phyloP scores from a whole-genome alignment of 78 protist species.

The Polysphondylium violaceum region DNA sequence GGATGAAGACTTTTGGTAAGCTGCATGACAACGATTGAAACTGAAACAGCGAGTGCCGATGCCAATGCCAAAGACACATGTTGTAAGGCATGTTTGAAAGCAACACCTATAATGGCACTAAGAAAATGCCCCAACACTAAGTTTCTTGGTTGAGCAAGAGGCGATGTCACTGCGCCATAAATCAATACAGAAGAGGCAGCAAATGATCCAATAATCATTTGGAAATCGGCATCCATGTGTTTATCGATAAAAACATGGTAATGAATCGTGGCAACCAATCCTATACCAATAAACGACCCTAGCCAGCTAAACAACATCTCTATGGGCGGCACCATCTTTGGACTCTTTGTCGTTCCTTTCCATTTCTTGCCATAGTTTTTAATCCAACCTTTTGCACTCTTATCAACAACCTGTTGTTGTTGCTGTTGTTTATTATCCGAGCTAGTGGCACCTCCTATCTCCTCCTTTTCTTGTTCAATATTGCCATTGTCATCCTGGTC shows the following conservation, averaged over 20 bases:
- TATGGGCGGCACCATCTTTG: not conserved
- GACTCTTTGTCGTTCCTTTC: not conserved
- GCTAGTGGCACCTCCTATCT: too few species aligned
- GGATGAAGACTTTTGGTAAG: conserved; percentile 76
- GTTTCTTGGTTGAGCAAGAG: conserved; percentile 86
- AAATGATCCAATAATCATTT: conserved; percentile 73
- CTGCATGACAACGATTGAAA: conserved; percentile 70
- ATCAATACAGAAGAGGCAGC: conserved; percentile 85
- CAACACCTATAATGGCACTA: conserved; percentile 70
- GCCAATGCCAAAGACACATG: conserved; percentile 5
- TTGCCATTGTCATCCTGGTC: too few species aligned
- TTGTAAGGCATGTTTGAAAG: not conserved
- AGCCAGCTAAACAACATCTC: conserved; percentile 48
- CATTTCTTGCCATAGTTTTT: conserved; percentile 18
- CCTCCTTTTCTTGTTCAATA: too few species aligned
- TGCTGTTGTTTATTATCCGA: too few species aligned
- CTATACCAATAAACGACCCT: conserved; percentile 34
- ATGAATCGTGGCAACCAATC: conserved; percentile 40
- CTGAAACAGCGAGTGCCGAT: conserved; percentile 36
- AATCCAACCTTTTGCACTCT: not conserved
- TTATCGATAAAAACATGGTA: conserved; percentile 8
- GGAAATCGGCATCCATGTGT: not conserved
- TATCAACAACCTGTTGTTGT: too few species aligned
- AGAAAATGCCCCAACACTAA: conserved; percentile 70
- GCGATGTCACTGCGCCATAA: conserved; percentile 71